phyloP scores from a whole-genome alignment of 2,329 filamentous ascomycete species.

The Metarhizium anisopliae region DNA sequence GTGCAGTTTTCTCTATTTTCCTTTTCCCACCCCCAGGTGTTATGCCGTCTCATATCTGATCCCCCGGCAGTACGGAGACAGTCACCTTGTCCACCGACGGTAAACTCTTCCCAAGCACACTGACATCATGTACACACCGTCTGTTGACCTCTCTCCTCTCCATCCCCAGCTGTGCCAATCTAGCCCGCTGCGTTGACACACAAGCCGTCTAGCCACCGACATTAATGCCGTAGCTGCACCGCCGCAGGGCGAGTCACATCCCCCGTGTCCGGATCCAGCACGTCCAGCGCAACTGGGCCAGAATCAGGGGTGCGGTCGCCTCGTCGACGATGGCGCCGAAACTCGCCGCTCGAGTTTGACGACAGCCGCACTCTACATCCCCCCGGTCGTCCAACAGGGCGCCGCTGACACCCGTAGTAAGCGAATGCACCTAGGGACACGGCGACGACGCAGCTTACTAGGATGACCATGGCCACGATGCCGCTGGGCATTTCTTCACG shows the following conservation, averaged over 20 bases:
- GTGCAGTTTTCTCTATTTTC: not conserved
- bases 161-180: no score
- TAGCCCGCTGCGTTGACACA: no score
- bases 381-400: not conserved
- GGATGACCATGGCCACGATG: not conserved
- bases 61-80: no score
- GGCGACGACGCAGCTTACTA: not conserved
- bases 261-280: not conserved
- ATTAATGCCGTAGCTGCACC: not conserved
- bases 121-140: no score
- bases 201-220: no score
- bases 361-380: not conserved
- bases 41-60: no score
- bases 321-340: not conserved
- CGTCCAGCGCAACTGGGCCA: not conserved
- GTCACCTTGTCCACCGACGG: no score
- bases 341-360: not conserved
- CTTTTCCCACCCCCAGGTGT: no score
- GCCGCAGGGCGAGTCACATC: not conserved
- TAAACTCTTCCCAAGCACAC: no score
- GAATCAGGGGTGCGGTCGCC: not conserved
- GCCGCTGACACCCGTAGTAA: not conserved
- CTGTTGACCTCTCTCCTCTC: no score
- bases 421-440: not conserved
- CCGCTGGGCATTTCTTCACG: not conserved